Conservation (phyloP, 805 yeast species). For the Barnettozyma siamensis region DNA sequence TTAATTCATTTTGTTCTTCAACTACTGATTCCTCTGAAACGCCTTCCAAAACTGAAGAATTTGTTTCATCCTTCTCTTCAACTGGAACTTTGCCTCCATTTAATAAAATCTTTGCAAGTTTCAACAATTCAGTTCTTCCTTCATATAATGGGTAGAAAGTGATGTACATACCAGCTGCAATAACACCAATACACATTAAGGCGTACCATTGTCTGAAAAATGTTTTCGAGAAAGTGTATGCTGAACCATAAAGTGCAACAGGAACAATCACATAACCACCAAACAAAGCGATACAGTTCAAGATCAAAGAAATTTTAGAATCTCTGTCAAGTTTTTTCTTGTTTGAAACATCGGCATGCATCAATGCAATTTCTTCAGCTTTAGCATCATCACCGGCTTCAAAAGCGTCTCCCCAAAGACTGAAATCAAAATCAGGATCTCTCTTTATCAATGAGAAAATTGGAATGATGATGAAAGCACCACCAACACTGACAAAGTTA, state of each 20-base stretch:
- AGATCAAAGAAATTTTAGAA: conserved; percentile 33
- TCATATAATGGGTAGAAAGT: conserved; percentile 34
- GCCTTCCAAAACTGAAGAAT: background rate
- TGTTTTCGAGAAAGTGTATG: conserved; percentile 29
- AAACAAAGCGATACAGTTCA: conserved; percentile 30
- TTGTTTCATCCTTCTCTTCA: background rate
- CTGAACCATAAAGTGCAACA: conserved; percentile 29
- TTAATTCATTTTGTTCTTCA: background rate
- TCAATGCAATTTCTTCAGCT: conserved; percentile 26
- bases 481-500: conserved; percentile 19
- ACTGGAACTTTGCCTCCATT: conserved; percentile 1
- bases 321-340: conserved; percentile 29
- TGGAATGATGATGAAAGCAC: conserved; percentile 28
- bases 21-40: background rate
- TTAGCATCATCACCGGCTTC: conserved; percentile 33
- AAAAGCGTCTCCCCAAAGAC: conserved; percentile 17
- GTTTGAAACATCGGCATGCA: conserved; percentile 20
- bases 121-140: conserved; percentile 23
- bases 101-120: background rate
- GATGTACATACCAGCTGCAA: conserved; percentile 31
- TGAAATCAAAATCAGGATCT: conserved; percentile 20
- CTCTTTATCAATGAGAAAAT: conserved; percentile 23
- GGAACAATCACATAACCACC: conserved; percentile 30
- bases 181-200: conserved; percentile 34
- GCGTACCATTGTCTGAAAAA: conserved; percentile 34